These are phyloP conservation scores for Neopestalotiopsis sp. DNA, from an alignment of 2,329 filamentous ascomycete species.

Conservation along the genomic window DNA sequence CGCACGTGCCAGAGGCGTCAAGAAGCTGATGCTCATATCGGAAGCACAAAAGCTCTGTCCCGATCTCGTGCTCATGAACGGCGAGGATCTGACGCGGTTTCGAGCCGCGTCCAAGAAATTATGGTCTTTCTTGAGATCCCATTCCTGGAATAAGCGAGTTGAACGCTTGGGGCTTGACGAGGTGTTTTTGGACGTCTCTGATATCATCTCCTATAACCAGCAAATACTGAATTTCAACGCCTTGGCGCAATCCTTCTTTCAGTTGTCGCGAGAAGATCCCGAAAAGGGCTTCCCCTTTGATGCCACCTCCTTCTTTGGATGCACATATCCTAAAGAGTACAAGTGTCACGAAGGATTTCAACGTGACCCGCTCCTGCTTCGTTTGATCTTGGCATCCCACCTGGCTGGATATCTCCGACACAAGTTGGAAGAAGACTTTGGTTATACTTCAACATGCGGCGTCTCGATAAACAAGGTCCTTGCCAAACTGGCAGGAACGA, in stretches of 20 bases:
- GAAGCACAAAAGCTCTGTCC: slow-evolving; percentile 84
- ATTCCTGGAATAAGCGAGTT: slow-evolving; percentile 78
- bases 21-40: slow-evolving; percentile 84
- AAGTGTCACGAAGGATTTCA: slow-evolving; percentile 30
- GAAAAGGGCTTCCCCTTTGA: slow-evolving; percentile 83
- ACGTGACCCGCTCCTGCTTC: slow-evolving; percentile 53
- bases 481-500: slow-evolving; percentile 82
- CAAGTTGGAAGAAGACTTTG: slow-evolving; percentile 75
- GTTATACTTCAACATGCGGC: slow-evolving; percentile 87
- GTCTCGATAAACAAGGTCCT: slow-evolving; percentile 87
- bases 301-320: slow-evolving; percentile 70
- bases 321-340: slow-evolving; percentile 43
- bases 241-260: slow-evolving; percentile 77
- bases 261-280: slow-evolving; percentile 74
- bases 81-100: slow-evolving; percentile 86
- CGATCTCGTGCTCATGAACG: slow-evolving; percentile 83
- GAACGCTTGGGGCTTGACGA: slow-evolving; percentile 93
- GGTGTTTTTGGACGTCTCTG: slow-evolving; percentile 83
- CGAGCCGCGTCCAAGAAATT: slow-evolving; percentile 84
- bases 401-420: slow-evolving; percentile 76
- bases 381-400: slow-evolving; percentile 80
- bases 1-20: slow-evolving; percentile 73
- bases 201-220: slow-evolving; percentile 84
- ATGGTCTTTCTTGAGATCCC: slow-evolving; percentile 73
- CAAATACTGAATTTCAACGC: slow-evolving; percentile 71